Conservation (phyloP, 495 filamentous ascomycete genomes). For the Lepraria neglecta region DNA sequence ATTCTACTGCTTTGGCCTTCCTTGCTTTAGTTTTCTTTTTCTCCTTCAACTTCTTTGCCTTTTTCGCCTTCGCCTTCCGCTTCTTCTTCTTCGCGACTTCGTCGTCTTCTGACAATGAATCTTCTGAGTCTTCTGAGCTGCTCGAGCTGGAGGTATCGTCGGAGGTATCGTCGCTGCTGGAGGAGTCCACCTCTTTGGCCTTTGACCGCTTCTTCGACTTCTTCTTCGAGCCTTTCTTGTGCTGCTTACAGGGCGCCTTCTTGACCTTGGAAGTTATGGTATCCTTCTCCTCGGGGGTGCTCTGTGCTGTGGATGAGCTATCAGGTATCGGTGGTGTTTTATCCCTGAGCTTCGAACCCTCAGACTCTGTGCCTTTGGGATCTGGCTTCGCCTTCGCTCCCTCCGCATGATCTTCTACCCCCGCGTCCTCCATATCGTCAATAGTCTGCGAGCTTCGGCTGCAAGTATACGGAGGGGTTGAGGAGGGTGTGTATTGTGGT, state of each 20-base stretch:
- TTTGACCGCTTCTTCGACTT: conserved; percentile 31
- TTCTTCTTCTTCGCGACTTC: conserved; percentile 33
- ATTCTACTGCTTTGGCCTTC: conserved; percentile 32
- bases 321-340: conserved; percentile 13
- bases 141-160: conserved; percentile 30
- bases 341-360: conserved; percentile 10
- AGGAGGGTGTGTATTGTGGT: conserved; percentile 22
- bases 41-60: conserved; percentile 41
- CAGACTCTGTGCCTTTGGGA: conserved; percentile 2
- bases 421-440: not conserved
- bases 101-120: conserved; percentile 36
- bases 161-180: conserved; percentile 29
- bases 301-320: conserved; percentile 10
- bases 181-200: conserved; percentile 29
- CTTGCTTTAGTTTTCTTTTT: conserved; percentile 40
- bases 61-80: conserved; percentile 46
- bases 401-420: conserved; percentile 14
- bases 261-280: conserved; percentile 22
- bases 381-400: not conserved
- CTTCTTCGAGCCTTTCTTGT: conserved; percentile 31
- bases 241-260: conserved; percentile 38
- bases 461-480: conserved; percentile 17
- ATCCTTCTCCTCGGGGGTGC: conserved; percentile 4
- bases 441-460: conserved; percentile 6
- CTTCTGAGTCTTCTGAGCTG: conserved; percentile 30